Conservation (phyloP, 1,284 basidiomycete species). For the Porodaedalea pini region DNA sequence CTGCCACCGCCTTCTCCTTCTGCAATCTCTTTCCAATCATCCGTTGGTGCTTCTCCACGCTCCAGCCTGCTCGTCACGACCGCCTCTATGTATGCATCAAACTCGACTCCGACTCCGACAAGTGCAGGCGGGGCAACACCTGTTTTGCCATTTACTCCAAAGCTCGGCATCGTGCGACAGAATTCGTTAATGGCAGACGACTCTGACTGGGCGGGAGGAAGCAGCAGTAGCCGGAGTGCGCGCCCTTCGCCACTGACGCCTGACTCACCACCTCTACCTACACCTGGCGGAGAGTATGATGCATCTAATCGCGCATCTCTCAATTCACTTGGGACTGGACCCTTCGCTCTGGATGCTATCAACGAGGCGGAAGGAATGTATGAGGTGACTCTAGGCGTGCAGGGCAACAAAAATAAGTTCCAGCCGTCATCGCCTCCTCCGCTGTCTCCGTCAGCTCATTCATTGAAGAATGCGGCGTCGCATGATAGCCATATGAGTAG, state of each 20-base stretch:
- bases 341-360: conserved; percentile 3
- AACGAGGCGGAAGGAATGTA: not conserved
- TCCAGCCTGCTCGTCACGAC: not conserved
- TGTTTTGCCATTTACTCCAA: not conserved
- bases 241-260: conserved; percentile 16
- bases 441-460: not conserved
- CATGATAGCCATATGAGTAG: not conserved
- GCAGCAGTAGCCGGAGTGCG: not conserved
- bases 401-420: not conserved
- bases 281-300: not conserved
- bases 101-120: not conserved
- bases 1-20: not conserved
- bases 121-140: not conserved
- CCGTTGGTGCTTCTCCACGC: not conserved
- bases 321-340: not conserved
- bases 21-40: not conserved
- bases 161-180: not conserved
- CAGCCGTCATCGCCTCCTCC: not conserved
- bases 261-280: conserved; percentile 14
- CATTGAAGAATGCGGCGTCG: not conserved
- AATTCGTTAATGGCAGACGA: not conserved
- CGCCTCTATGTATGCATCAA: conserved; percentile 2
- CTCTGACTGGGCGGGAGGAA: not conserved
- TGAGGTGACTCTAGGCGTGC: not conserved
- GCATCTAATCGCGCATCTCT: not conserved